Evolutionary conservation across 176 grass and related monocot genomes (phyloP), one percentile per base, ranked within the genome.

Genomic region (Guadua angustifolia): DNA sequence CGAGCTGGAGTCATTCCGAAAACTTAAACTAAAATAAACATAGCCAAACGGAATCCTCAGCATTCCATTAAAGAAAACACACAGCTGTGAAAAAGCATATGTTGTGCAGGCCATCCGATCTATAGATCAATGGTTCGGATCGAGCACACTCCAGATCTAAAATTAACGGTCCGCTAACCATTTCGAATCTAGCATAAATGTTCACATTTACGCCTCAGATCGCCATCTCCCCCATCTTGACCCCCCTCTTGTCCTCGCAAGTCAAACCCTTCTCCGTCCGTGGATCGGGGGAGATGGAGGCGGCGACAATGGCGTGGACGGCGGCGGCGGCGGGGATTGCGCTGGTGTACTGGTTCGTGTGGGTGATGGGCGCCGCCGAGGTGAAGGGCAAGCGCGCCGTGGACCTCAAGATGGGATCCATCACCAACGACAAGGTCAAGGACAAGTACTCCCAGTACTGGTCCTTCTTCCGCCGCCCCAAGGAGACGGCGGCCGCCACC

Each of bases 321-420:
- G 88, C 74, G 42, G 88, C 82, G 10, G 82, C 86, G 10, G 85
- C 59, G 6, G 85, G 79, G 2, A 47, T 71, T 9, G 92, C 73
- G 35, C 42, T 75, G 8, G 74, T 91, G 14, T 94, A 94, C 79
- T 94, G 92, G 92, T 94, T 94, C 66, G 88, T 94, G 43, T 94
- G 92, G 92, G 92, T 94, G 59, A 94, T 94, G 92, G 92, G 92
- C 17, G 85, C 86, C 50, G 88, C 92, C 6, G 92, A 94, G 79
- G 92, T 94, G 60, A 88, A 94, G 79, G 92, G 92, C 8, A 94
- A 94, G 88, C 82, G 92, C 14, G 92, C 92, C 39, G 74, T 91
- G 44, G 83, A 94, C 76, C 83, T 94, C 68, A 85, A 94, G 86
- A 94, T 91, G 88, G 92, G 92, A 39, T 91, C 92, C 36, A 91